These are phyloP conservation scores for Annona cherimola DNA, from an alignment of 164 flowering plant species.

Conservation along the genomic window DNA sequence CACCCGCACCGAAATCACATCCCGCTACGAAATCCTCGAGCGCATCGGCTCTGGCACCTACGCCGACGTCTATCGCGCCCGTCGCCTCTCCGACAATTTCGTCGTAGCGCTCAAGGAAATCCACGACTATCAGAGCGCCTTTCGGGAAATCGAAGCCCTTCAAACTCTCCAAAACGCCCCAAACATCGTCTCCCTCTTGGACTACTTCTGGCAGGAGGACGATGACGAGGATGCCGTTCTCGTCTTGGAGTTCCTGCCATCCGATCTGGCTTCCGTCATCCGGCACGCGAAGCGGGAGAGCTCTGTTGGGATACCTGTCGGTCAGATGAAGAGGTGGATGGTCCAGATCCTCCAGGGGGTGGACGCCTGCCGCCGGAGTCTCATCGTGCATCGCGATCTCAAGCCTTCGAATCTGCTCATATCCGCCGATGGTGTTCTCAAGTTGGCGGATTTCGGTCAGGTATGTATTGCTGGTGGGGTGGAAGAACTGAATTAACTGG, in stretches of 20 bases:
- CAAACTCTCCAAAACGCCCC: constrained; percentile 53
- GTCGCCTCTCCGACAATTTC: constrained; percentile 55
- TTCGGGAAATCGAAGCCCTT: constrained; percentile 86
- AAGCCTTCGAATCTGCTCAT: constrained; percentile 83
- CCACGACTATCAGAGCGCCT: constrained; percentile 81
- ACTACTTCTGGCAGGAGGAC: constrained; percentile 85
- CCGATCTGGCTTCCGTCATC: constrained; percentile 63
- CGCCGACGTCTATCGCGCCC: constrained; percentile 74
- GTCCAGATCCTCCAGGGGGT: constrained; percentile 71
- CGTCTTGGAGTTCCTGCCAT: constrained; percentile 68
- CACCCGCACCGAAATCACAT: constrained; percentile 61
- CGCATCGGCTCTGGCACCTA: constrained; percentile 83
- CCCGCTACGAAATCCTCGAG: constrained; percentile 62
- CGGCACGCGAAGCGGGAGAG: constrained; percentile 44
- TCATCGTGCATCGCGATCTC: constrained; percentile 73
- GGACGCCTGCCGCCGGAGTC: constrained; percentile 59
- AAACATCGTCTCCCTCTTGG: constrained; percentile 62
- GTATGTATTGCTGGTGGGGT: constrained; percentile 18
- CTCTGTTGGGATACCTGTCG: constrained; percentile 40
- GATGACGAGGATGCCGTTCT: constrained; percentile 87
- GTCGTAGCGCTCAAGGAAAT: constrained; percentile 85
- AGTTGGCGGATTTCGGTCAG: constrained; percentile 94
- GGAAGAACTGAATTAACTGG: background rate
- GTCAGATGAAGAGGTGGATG: constrained; percentile 85
- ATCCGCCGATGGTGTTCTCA: constrained; percentile 66